These are phyloP conservation scores for Didymella sp. DNA, from an alignment of 2,329 filamentous ascomycete species.

Conservation along the genomic window DNA sequence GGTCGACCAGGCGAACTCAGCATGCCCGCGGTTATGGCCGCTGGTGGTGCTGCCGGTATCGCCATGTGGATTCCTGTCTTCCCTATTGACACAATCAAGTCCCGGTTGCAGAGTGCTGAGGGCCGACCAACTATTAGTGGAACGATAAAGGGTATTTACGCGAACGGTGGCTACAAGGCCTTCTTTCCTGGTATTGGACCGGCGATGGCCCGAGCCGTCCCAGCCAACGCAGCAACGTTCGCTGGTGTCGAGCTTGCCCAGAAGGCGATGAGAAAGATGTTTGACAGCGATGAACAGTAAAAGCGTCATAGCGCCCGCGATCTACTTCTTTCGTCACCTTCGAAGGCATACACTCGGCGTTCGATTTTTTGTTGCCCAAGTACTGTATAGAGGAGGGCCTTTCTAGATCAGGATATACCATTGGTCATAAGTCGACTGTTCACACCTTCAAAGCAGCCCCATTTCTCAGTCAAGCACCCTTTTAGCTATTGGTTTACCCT, in stretches of 20 bases:
- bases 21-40: slow-evolving; percentile 80
- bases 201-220: slow-evolving; percentile 88
- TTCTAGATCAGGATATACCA: slow-evolving; percentile 24
- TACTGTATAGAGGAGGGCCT: slow-evolving; percentile 18
- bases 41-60: slow-evolving; percentile 88
- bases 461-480: not conserved
- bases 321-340: slow-evolving; percentile 22
- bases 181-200: slow-evolving; percentile 98
- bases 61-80: slow-evolving; percentile 99
- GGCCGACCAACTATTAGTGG: slow-evolving; percentile 81
- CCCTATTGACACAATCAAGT: slow-evolving; percentile 97
- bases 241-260: slow-evolving; percentile 84
- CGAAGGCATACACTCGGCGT: slow-evolving; percentile 36
- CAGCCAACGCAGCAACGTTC: slow-evolving; percentile 96
- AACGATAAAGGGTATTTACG: slow-evolving; percentile 83
- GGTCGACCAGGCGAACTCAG: slow-evolving; percentile 82
- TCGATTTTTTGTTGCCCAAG: slow-evolving; percentile 17
- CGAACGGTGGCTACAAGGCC: slow-evolving; percentile 80
- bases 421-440: slow-evolving; percentile 13
- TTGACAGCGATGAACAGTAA: slow-evolving; percentile 56
- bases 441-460: not conserved
- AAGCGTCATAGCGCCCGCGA: not conserved
- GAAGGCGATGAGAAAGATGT: slow-evolving; percentile 79
- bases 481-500: slow-evolving; percentile 3
- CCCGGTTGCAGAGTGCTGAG: slow-evolving; percentile 86